Percentiles rank a stretch among this genome's conserved stretches.
Conservation (phyloP, 495 filamentous ascomycete genomes). For the Hypoxylon cercidicola region DNA sequence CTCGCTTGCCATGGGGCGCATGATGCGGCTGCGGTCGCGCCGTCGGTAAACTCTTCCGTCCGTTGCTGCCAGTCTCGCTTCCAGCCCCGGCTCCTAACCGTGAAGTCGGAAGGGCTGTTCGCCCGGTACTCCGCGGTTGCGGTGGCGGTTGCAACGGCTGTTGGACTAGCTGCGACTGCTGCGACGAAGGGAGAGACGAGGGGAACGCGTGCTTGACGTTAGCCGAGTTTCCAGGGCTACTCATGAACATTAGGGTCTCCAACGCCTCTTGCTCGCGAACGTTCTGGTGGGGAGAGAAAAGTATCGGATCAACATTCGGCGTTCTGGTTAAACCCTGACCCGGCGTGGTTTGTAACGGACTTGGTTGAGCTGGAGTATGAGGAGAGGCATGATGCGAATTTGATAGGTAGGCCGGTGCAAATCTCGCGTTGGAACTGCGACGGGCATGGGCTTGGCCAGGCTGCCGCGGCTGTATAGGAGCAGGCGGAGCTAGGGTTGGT, state of each 20-base stretch:
- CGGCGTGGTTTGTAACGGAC: constrained; percentile 46
- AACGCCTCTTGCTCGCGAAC: constrained; percentile 86
- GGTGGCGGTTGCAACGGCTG: constrained; percentile 33
- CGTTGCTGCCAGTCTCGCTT: constrained; percentile 38
- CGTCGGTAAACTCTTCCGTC: constrained; percentile 57
- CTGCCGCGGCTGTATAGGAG: constrained; percentile 64
- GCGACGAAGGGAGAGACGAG: constrained; percentile 34
- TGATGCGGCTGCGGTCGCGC: constrained; percentile 51
- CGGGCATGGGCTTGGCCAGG: constrained; percentile 43
- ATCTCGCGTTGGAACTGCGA: constrained; percentile 52
- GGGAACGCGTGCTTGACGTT: constrained; percentile 63
- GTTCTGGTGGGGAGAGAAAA: constrained; percentile 60
- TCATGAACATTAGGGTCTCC: constrained; percentile 87
- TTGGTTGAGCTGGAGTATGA: constrained; percentile 53
- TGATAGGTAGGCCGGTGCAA: constrained; percentile 52
- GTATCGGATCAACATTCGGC: constrained; percentile 70
- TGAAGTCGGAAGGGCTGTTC: constrained; percentile 55
- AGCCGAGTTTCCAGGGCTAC: constrained; percentile 80
- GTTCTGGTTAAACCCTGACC: constrained; percentile 53
- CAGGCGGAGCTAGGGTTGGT: constrained; percentile 66
- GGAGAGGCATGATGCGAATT: constrained; percentile 51
- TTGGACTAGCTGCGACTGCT: constrained; percentile 43
- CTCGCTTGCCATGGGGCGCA: constrained; percentile 52
- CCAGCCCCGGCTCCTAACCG: constrained; percentile 31
- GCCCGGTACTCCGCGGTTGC: constrained; percentile 33